Evolutionary conservation across 352 stramenopile genomes (phyloP), one percentile per base, ranked within the genome.

Genomic region (Nothophytophthora sp.): DNA sequence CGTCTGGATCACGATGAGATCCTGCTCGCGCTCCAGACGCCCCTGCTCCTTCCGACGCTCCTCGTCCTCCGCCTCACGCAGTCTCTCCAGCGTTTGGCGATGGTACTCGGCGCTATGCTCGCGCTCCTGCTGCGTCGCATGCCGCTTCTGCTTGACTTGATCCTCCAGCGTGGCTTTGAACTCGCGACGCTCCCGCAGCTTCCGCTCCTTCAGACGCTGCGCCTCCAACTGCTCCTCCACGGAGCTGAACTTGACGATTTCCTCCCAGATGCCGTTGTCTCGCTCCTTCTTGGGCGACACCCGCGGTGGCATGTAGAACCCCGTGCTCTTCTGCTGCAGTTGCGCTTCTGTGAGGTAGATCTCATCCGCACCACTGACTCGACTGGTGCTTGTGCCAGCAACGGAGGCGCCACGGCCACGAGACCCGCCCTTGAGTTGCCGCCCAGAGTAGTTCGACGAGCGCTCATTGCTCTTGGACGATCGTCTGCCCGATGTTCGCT

Each of bases 191-290:
- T 75, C 65, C 13, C 67, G 67, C 6, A 54, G 16, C 5, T 73
- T 67, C 5, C 60, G 66, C 49, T 81, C 67, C 52, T 63, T 63
- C 5, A 27, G 22, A 19, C 56, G 60, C 36, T 81, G 46, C 1
- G 69, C 74, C 27, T 93, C 82, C 8, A 73, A 50, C 43, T 78
- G 63, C 56, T 93, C 82, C 45, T 90, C 79, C 4, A 90, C 45
- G 4, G 73, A 85, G 38, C 72, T 73, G 50, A 82, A 91, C 67
- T 91, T 82, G 49, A 89, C 83, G 43, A 93, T 90, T 45, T 91
- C 73, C 40, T 91, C 80, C 83, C 83, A 93, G 33, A 93, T 91
- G 23, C 79, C 76, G 44, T 81, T 86, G 55, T 69, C 72, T 10
- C 86, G 82, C n/a, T 88, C 73, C 49, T 90, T 90, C 51, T 88